phyloP scores from a whole-genome alignment of 768 basidiomycete genomes.

The Kwoniella mangroviensis region DNA sequence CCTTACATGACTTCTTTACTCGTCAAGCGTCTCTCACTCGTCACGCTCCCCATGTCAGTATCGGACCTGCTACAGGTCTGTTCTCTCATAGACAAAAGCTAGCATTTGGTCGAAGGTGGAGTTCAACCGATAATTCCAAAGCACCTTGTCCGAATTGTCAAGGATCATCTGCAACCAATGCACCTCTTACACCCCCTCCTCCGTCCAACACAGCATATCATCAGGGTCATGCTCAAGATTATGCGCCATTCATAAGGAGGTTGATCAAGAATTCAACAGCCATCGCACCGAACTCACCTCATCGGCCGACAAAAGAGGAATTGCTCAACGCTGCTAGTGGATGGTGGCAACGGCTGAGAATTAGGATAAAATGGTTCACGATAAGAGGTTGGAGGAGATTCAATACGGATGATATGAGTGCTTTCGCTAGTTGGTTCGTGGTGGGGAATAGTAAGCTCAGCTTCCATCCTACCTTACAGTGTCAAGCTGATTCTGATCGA shows the following conservation, averaged over 20 bases:
- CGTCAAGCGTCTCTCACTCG: slow-evolving; percentile 32
- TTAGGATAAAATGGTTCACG: slow-evolving; percentile 97
- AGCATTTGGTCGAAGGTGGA: slow-evolving; percentile 2
- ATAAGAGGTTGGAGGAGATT: slow-evolving; percentile 92
- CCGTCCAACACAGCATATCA: slow-evolving; percentile 12
- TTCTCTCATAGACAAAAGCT: slow-evolving; percentile 1
- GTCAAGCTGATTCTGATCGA: slow-evolving; percentile 14
- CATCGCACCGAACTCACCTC: slow-evolving; percentile 43
- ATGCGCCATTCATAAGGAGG: slow-evolving; percentile 53
- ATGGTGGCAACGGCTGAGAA: slow-evolving; percentile 86
- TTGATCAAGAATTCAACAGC: slow-evolving; percentile 41
- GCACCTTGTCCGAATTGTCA: slow-evolving; percentile 33
- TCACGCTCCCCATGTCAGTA: not conserved
- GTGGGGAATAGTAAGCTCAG: slow-evolving; percentile 74
- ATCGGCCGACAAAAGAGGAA: slow-evolving; percentile 79
- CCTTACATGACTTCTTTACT: slow-evolving; percentile 50
- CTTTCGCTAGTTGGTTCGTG: slow-evolving; percentile 93
- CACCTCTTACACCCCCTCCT: slow-evolving; percentile 15
- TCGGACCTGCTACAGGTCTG: not conserved
- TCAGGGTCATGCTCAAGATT: slow-evolving; percentile 50
- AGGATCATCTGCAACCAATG: slow-evolving; percentile 17
- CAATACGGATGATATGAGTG: slow-evolving; percentile 95
- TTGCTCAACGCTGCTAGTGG: slow-evolving; percentile 81
- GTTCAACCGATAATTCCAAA: slow-evolving; percentile 7
- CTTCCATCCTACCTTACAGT: slow-evolving; percentile 6